These are phyloP conservation scores for Phalaenopsis equestris DNA, from an alignment of 106 monocot genomes.

Conservation along the genomic window DNA sequence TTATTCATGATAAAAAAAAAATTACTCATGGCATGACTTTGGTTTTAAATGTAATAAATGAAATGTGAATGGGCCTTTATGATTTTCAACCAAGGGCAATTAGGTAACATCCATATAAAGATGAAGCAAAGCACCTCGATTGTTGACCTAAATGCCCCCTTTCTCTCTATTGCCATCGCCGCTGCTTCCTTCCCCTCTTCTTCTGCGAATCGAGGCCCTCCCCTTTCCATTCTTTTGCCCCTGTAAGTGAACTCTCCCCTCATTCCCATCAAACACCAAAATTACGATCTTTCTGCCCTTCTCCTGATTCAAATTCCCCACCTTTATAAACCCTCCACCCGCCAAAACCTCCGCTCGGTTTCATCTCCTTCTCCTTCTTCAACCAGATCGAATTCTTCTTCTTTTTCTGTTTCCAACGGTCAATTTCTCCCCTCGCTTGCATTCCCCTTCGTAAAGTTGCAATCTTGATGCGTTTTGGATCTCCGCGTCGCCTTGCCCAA, in stretches of 20 bases:
- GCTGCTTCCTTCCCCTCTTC: not conserved
- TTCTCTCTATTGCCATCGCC: slow-evolving; percentile 5
- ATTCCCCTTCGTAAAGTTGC: not conserved
- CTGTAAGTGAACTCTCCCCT: slow-evolving; percentile 7
- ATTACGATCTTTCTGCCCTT: slow-evolving; percentile 8
- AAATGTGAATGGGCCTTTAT: not conserved
- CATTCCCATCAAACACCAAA: not conserved
- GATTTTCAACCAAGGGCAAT: not conserved
- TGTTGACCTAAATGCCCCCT: slow-evolving; percentile 28
- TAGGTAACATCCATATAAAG: not conserved
- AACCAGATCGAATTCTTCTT: not conserved
- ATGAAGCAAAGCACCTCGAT: not conserved
- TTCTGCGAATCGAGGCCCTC: slow-evolving; percentile 6
- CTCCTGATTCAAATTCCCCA: slow-evolving; percentile 4
- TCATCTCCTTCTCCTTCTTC: not conserved
- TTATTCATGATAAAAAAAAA: too few relatives aligned
- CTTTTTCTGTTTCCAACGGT: not conserved
- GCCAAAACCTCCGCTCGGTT: not conserved
- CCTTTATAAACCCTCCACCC: slow-evolving; percentile 6
- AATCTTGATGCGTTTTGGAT: not conserved
- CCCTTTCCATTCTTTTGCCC: slow-evolving; percentile 23
- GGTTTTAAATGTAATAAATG: not conserved
- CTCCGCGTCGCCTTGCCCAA: not conserved
- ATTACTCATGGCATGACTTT: not conserved
- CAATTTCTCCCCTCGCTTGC: not conserved